A percentile compares a stretch with the other conserved stretches of the same genome.
Evolutionary conservation across 768 basidiomycete genomes (phyloP).

Genomic region (Cystobasidium tubakii): DNA sequence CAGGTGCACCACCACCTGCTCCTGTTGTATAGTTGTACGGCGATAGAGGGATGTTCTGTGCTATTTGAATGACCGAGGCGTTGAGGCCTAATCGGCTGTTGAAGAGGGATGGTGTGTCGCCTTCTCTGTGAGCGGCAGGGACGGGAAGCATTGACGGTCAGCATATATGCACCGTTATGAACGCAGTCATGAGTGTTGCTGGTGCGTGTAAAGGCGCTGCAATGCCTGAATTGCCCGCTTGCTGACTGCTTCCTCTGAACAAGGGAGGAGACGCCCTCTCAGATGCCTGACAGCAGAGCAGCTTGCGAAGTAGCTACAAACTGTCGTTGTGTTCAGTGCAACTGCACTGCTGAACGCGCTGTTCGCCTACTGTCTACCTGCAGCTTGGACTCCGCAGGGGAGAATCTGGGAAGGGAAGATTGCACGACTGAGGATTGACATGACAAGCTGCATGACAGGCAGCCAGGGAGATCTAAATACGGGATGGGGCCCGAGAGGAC

Average conservation of each 20-base stretch:
- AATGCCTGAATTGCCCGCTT: too few species aligned
- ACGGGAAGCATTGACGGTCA: neutral
- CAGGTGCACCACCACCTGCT: constrained; percentile 45
- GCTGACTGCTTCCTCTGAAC: too few species aligned
- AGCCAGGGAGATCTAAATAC: neutral
- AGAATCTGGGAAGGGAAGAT: too few species aligned
- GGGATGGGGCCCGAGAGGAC: neutral
- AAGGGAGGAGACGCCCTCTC: too few species aligned
- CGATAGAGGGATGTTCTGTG: constrained; percentile 45
- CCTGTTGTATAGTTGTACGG: constrained; percentile 45
- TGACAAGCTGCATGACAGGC: neutral
- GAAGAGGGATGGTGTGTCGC: constrained; percentile 41
- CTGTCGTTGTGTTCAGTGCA: too few species aligned
- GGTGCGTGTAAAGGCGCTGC: neutral
- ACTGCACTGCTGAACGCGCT: too few species aligned
- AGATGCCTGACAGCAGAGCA: too few species aligned
- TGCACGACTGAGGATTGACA: neutral
- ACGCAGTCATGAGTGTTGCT: neutral
- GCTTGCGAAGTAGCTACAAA: too few species aligned
- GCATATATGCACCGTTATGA: neutral
- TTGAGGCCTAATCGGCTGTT: constrained; percentile 43
- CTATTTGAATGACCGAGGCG: constrained; percentile 45
- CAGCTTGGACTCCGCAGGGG: too few species aligned
- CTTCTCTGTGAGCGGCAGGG: constrained; percentile 18
- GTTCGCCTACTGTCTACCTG: too few species aligned